Percentiles rank a stretch among this genome's conserved stretches.
Evolutionary conservation across 345 rosid genomes (phyloP).

Genomic region (Hirschfeldia incana): DNA sequence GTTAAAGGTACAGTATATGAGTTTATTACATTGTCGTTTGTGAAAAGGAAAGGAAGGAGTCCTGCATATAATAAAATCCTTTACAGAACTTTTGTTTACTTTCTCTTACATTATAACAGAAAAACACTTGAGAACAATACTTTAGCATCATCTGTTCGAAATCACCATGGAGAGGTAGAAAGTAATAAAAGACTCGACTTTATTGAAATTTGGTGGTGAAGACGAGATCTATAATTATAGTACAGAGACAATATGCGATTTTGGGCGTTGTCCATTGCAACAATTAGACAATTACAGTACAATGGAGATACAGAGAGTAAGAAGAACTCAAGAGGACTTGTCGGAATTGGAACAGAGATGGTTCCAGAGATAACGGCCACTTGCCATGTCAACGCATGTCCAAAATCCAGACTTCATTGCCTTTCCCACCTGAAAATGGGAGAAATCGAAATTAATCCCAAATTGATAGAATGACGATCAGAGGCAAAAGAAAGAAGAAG

Average conservation of each 20-base stretch:
- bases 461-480: slow-evolving; percentile 8
- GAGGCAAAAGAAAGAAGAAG: slow-evolving; percentile 2
- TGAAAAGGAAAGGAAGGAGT: background rate
- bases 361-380: slow-evolving; percentile 79
- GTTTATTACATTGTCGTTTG: slow-evolving; percentile 29
- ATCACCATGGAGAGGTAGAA: background rate
- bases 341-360: slow-evolving; percentile 50
- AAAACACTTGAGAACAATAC: background rate
- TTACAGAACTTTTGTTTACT: slow-evolving; percentile 14
- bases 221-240: slow-evolving; percentile 25
- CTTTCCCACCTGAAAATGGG: slow-evolving; percentile 40
- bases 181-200: slow-evolving; percentile 9
- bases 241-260: slow-evolving; percentile 18
- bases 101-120: background rate
- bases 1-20: slow-evolving; percentile 23
- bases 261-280: slow-evolving; percentile 19
- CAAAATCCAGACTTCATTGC: slow-evolving; percentile 60
- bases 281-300: slow-evolving; percentile 38
- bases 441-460: slow-evolving; percentile 6
- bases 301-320: slow-evolving; percentile 6
- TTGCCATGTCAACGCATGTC: slow-evolving; percentile 74
- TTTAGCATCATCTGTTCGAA: background rate
- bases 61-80: slow-evolving; percentile 20
- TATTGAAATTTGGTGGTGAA: slow-evolving; percentile 22
- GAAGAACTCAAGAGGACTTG: slow-evolving; percentile 37